Conservation (phyloP, 306 rosid genomes). For the Hylodesmum podocarpum region DNA sequence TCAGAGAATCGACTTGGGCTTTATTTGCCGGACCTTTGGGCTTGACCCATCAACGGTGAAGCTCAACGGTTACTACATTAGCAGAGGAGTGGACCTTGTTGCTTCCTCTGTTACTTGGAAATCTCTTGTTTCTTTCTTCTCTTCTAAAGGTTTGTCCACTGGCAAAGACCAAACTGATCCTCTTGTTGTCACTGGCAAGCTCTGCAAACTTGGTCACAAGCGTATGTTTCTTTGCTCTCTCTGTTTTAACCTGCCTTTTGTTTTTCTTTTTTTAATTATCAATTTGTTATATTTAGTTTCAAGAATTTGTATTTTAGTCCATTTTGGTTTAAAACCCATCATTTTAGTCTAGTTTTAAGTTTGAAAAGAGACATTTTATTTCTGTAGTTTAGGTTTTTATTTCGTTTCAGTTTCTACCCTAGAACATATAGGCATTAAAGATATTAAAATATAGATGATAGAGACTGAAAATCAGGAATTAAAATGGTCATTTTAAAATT, state of each 20-base stretch:
- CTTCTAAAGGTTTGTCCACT: constrained; percentile 58
- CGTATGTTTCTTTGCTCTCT: constrained; percentile 36
- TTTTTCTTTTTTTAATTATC: background rate
- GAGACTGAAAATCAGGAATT: no score
- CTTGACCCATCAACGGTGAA: constrained; percentile 66
- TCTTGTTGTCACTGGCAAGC: constrained; percentile 63
- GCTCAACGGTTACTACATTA: constrained; percentile 72
- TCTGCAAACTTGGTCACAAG: constrained; percentile 51
- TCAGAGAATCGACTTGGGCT: constrained; percentile 66
- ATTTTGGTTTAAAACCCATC: no score
- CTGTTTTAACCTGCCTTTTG: background rate
- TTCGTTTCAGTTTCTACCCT: no score
- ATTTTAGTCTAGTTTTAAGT: no score
- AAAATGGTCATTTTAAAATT: no score
- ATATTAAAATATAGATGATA: no score
- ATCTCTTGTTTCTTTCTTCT: constrained; percentile 72
- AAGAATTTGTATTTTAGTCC: no score
- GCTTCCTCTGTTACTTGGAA: constrained; percentile 80
- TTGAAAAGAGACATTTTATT: no score
- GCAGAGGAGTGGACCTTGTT: constrained; percentile 64
- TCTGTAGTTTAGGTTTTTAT: no score
- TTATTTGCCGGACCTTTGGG: constrained; percentile 58
- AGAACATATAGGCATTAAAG: no score
- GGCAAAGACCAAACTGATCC: constrained; percentile 42
- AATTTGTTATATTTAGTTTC: no score